phyloP scores from a whole-genome alignment of 306 rosid species.

The Arachis stenosperma region DNA sequence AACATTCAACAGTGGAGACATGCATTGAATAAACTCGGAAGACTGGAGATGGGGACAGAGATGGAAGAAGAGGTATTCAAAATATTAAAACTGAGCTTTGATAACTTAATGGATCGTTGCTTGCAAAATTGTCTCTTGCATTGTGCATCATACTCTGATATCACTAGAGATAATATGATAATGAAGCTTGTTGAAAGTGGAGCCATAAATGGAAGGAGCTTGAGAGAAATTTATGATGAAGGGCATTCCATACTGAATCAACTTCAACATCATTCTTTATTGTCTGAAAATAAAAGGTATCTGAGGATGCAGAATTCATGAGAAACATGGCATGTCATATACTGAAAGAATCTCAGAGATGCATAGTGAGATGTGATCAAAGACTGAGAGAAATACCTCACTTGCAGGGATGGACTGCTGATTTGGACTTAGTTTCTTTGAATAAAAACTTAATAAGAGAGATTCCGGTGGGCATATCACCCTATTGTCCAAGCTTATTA shows the following conservation, averaged over 20 bases:
- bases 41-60: background rate
- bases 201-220: background rate
- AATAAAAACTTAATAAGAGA: rapidly evolving
- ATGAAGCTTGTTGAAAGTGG: conserved; percentile 10
- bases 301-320: background rate
- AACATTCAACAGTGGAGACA: conserved; percentile 8
- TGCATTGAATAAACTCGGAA: background rate
- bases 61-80: conserved; percentile 13
- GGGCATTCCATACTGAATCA: background rate
- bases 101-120: background rate
- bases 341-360: no score
- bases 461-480: no score
- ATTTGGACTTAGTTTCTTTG: conserved; percentile 13
- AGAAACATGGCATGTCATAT: conserved; percentile 7
- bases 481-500: no score
- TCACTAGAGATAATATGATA: background rate
- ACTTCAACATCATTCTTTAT: background rate
- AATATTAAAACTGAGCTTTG: conserved; percentile 14
- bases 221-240: conserved; percentile 11
- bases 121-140: conserved; percentile 30
- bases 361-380: background rate
- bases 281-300: no score
- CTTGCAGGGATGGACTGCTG: background rate
- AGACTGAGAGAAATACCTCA: background rate
- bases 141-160: conserved; percentile 9